A percentile compares a stretch with the other conserved stretches of the same genome.
These are phyloP conservation scores for Lasiodiplodia gonubiensis DNA, from an alignment of 2,329 filamentous ascomycete species.

Conservation along the genomic window DNA sequence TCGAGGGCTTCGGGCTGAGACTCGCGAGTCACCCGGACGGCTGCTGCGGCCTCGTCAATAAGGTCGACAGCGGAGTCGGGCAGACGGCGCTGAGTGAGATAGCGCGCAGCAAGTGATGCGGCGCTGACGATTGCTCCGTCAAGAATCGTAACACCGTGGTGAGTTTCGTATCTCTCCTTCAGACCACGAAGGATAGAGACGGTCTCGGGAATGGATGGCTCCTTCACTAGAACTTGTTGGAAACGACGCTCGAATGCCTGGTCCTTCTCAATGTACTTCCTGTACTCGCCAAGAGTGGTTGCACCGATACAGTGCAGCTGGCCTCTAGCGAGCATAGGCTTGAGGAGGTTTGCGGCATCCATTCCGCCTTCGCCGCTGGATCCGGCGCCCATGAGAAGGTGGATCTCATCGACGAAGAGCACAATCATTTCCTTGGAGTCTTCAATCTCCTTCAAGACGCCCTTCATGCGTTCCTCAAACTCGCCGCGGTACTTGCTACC, in stretches of 20 bases:
- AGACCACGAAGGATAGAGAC: constrained; percentile 97
- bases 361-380: constrained; percentile 95
- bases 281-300: constrained; percentile 92
- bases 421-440: constrained; percentile 96
- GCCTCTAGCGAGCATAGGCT: constrained; percentile 96
- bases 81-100: constrained; percentile 86
- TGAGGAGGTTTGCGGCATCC: constrained; percentile 96
- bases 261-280: constrained; percentile 99
- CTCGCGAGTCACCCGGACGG: constrained; percentile 93
- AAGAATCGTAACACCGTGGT: constrained; percentile 95
- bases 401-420: constrained; percentile 98
- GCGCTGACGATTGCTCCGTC: constrained; percentile 91
- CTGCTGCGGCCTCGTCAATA: constrained; percentile 93
- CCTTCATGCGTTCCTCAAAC: constrained; percentile 99
- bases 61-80: constrained; percentile 97
- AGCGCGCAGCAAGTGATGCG: constrained; percentile 89
- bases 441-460: constrained; percentile 94
- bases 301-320: constrained; percentile 98
- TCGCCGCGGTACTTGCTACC: constrained; percentile 98
- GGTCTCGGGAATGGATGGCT: constrained; percentile 85
- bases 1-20: constrained; percentile 96
- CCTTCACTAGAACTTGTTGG: constrained; percentile 97
- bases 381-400: constrained; percentile 96
- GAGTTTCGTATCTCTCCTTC: constrained; percentile 97
- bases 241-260: constrained; percentile 97